Percentiles rank a stretch among this genome's conserved stretches.
Evolutionary conservation across 129 eudicot genomes (phyloP).

Genomic region (Escallonia rubra): DNA sequence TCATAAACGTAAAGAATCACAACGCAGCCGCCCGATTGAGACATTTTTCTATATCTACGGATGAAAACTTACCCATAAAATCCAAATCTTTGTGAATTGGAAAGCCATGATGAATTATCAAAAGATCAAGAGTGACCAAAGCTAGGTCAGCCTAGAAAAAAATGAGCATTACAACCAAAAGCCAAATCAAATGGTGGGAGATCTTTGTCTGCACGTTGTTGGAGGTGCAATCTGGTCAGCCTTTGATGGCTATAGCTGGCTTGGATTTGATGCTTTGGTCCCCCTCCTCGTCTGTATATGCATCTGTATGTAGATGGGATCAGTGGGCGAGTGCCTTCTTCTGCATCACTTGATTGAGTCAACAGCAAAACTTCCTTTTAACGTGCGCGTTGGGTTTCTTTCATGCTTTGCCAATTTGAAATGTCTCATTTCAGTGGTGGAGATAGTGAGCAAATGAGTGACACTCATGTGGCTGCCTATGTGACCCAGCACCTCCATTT

Average conservation of each 20-base stretch:
- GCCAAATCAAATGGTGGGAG: constrained; percentile 6
- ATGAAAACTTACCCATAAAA: too few species aligned
- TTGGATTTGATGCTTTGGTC: constrained; percentile 17
- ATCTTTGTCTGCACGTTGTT: constrained; percentile 20
- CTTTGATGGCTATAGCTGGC: constrained; percentile 22
- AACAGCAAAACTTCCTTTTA: constrained; percentile 5
- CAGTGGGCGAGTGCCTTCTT: too few species aligned
- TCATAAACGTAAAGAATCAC: too few species aligned
- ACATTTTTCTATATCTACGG: too few species aligned
- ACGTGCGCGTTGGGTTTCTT: constrained; percentile 24
- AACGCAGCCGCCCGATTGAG: too few species aligned
- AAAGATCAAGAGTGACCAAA: background rate
- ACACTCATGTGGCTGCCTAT: background rate
- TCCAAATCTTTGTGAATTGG: too few species aligned
- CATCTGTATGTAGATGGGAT: background rate
- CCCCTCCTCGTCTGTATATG: constrained; percentile 13
- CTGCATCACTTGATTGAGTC: too few species aligned
- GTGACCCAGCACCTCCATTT: constrained; percentile 8
- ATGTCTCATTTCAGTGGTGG: constrained; percentile 5
- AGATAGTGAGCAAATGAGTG: constrained; percentile 8
- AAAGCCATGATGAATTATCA: too few species aligned
- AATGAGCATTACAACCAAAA: background rate
- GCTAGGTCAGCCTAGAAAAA: background rate
- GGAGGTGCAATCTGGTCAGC: constrained; percentile 9
- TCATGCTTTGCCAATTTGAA: constrained; percentile 20